Evolutionary conservation across 805 yeast genomes (phyloP).

Genomic region (Myxozyma sirexii): DNA sequence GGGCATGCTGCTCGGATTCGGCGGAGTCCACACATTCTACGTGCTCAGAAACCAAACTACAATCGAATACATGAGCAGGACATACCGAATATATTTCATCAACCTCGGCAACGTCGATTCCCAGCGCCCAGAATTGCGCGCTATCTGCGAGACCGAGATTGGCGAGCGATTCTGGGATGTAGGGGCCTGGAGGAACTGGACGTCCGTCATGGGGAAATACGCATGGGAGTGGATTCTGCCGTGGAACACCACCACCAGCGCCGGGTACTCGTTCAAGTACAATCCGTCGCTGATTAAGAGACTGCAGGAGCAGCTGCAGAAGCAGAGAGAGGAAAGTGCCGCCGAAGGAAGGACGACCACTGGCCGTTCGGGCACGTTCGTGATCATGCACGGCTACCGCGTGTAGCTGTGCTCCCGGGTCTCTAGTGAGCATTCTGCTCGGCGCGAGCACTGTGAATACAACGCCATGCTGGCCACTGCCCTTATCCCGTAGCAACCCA

Average conservation of each 20-base stretch:
- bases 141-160: constrained; percentile 14
- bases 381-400: constrained; percentile 4
- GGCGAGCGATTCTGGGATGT: constrained; percentile 33
- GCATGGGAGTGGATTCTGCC: constrained; percentile 37
- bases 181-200: constrained; percentile 32
- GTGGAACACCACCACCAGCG: constrained; percentile 18
- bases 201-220: constrained; percentile 30
- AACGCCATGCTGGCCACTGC: too few relatives aligned
- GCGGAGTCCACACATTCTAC: constrained; percentile 22
- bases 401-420: not conserved
- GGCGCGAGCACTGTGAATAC: too few relatives aligned
- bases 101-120: constrained; percentile 2
- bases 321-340: not conserved
- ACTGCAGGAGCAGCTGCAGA: constrained; percentile 9
- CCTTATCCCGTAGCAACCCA: too few relatives aligned
- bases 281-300: constrained; percentile 16
- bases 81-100: constrained; percentile 15
- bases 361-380: constrained; percentile 3
- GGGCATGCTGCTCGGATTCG: constrained; percentile 12
- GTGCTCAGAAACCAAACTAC: constrained; percentile 22
- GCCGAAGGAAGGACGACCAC: not conserved
- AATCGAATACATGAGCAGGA: constrained; percentile 23
- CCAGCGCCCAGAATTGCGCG: constrained; percentile 8
- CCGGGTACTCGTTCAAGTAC: constrained; percentile 26
- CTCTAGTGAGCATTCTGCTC: too few relatives aligned